Base-by-base conservation (phyloP, 768 basidiomycete species). In the Daedalea quercina region DNA sequence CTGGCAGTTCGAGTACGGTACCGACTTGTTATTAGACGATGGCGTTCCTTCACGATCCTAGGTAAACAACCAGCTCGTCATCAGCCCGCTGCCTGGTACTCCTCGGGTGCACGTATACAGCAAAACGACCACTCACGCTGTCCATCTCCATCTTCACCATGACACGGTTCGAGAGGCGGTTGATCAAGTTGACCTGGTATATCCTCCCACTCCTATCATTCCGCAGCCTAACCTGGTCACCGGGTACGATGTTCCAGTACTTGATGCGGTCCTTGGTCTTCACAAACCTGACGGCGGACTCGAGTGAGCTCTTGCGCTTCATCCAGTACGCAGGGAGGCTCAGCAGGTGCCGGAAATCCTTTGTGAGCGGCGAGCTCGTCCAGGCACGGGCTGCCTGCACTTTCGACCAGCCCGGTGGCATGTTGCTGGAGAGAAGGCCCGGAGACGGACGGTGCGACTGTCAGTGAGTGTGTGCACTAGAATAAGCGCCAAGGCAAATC, bases 221-320 rank as follows among this genome's bases (percentile, higher is more conserved):
- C 7, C 80, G 76, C 51, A 90, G 57, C 47, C 85, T 79, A 62
- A 93, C 80, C 50, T 77, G 79, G 70, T 93, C 90, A 7, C 90
- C 90, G 4, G 91, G 88, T 31, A 90, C 84, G 55, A 93, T 78
- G 63, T 92, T 93, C 90, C 90, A 93, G 63, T 80, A 81, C 65
- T 89, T 86, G 49, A 93, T 86, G 44, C 90, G 76, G 61, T 90
- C 84, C 53, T 76, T 74, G 11, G 79, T 76, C 12, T 77, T 74
- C 43, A 79, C 81, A 37, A 78, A 77, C 64, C 86, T 87, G 50
- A 71, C 43, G 9, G 44, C 12, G 0, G 70, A 57, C 64, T 78
- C 77, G 42, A 69, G 67, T 56, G 71, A 75, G 13, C 72, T 69
- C 55, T 63, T 63, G 47, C 75, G 72, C 61, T 76, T 73, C 50